Base-by-base conservation (phyloP, 163 green algal species). In the Chlorella variabilis region DNA sequence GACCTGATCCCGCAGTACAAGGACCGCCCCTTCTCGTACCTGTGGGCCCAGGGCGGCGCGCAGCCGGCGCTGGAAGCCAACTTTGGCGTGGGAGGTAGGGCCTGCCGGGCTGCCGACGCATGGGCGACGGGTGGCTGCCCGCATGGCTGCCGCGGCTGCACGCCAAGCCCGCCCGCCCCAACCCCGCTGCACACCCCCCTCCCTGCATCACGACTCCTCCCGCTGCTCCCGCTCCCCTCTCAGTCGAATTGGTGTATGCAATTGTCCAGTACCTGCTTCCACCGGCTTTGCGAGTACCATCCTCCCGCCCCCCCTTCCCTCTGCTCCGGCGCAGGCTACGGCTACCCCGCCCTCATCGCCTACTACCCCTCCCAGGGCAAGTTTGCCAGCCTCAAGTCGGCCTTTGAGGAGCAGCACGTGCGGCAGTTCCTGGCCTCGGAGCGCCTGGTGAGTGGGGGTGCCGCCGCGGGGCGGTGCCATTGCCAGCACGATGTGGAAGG, bases 281-380 rank as follows among this genome's bases (percentile, higher is more conserved):
- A n/a, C n/a, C n/a, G n/a, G n/a, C n/a, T n/a, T n/a, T n/a, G n/a
- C n/a, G n/a, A n/a, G n/a, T n/a, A n/a, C n/a, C n/a, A n/a, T n/a
- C n/a, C n/a, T n/a, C n/a, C n/a, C n/a, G n/a, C n/a, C n/a, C n/a
- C n/a, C n/a, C n/a, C n/a, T n/a, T n/a, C n/a, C n/a, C n/a, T n/a
- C n/a, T 3, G 20, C 15, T 76, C n/a, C 69, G 29, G n/a, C 15
- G 49, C 42, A 56, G 83, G 88, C 67, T 86, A 88, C 45, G 84
- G 90, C 42, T 95, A 95, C 80, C 93, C 95, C 38, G 95, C 95
- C 0, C 82, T 98, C 29, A 86, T 98, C 2, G 93, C 93, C 4
- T 86, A 94, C 51, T 95, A 91, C 63, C 94, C 94, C 17, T 83
- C 84, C 63, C 93, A 98, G 70, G 77, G 78, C 51, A 93, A 93